Evolutionary conservation across 2,329 filamentous ascomycete genomes (phyloP), one percentile per base, ranked within the genome.

Genomic region (Ceratocystis papillata): DNA sequence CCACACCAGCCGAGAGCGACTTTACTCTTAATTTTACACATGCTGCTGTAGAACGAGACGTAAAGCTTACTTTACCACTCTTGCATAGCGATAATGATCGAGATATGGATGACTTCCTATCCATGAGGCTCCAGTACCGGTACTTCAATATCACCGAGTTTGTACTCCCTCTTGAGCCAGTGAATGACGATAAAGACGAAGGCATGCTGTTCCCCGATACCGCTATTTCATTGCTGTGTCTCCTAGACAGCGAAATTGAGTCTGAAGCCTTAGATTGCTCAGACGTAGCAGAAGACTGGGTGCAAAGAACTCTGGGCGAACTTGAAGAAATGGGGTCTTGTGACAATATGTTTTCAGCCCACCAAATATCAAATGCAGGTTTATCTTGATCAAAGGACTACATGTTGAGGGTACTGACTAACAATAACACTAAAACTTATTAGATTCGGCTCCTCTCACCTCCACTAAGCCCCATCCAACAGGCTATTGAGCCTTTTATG

Each of bases 161-260:
- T 5, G 55, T 62, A 17, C 28, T 67, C 15, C 66, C 66, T 17
- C 63, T 64, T 20, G 67, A 66, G 12, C 67, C 67, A 17, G 48
- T 66, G 7, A 60, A 66, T 37, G 61, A 64, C 28, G 62, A 64
- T 5, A 53, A 45, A 12, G 67, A 68, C 57, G 67, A 68, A 41
- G 33, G 60, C 22, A 61, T 68, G 53, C 37, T 55, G n/a, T 68
- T 68, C 60, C 63, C 67, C 25, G 20, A 50, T n/a, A 20, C 37
- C 5, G 25, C 63, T 20, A 7, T 33, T 48, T 7, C 59, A 20
- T 37, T 53, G 20, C 25, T 67, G 50, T 64, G 55, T 17, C 20
- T 63, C 28, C 48, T 67, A 15, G 50, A 67, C 12, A 41, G 59
- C 1, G 66, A 67, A 25, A 37, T 48, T 20, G 63, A 67, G 44